phyloP scores from a whole-genome alignment of 2,329 filamentous ascomycete genomes.

The Alternaria triticina region DNA sequence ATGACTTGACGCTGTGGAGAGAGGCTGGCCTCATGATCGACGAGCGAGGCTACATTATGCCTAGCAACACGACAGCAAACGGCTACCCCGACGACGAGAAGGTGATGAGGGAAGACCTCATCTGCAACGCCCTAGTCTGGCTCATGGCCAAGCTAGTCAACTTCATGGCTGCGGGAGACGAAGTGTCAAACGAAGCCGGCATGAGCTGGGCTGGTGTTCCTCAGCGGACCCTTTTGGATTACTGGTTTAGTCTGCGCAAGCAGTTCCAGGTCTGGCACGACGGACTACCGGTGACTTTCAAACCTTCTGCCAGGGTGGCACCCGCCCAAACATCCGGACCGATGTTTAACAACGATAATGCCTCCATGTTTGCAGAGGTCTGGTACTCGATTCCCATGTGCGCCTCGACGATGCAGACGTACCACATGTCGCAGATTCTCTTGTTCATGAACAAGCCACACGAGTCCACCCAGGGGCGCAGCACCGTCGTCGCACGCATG shows the following conservation, averaged over 20 bases:
- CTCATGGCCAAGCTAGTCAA: constrained; percentile 71
- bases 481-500: constrained; percentile 61
- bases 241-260: constrained; percentile 62
- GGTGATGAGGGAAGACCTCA: constrained; percentile 67
- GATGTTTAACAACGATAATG: constrained; percentile 34
- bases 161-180: constrained; percentile 65
- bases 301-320: constrained; percentile 60
- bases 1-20: constrained; percentile 68
- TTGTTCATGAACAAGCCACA: constrained; percentile 66
- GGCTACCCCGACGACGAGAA: constrained; percentile 53
- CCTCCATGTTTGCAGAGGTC: constrained; percentile 60
- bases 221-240: constrained; percentile 58
- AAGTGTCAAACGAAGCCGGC: constrained; percentile 50
- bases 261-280: constrained; percentile 66
- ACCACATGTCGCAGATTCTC: constrained; percentile 69
- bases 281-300: constrained; percentile 66
- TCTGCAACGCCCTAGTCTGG: constrained; percentile 70
- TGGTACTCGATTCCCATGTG: constrained; percentile 71
- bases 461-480: constrained; percentile 60
- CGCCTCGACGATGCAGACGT: constrained; percentile 69
- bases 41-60: constrained; percentile 57
- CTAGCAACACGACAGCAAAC: constrained; percentile 51
- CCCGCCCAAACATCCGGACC: constrained; percentile 36
- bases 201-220: constrained; percentile 54
- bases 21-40: constrained; percentile 67